Evolutionary conservation across 2,329 filamentous ascomycete genomes (phyloP).

Genomic region (Scleromitrula shiraiana): DNA sequence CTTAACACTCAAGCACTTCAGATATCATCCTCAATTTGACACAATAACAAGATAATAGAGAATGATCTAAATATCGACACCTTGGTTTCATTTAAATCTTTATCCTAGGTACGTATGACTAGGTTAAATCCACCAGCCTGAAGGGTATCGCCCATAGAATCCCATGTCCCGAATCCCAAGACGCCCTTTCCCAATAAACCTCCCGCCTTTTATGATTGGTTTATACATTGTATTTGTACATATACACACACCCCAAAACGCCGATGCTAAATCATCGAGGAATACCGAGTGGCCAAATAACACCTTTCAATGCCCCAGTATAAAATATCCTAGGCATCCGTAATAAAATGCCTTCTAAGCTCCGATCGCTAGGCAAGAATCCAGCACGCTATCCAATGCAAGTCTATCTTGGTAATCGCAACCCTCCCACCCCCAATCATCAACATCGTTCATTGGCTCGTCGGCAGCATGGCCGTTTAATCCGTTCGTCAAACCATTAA

Average conservation of each 20-base stretch:
- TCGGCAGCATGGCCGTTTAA: slow-evolving; percentile 39
- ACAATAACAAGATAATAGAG: background rate
- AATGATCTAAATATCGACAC: no score
- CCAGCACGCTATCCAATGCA: slow-evolving; percentile 46
- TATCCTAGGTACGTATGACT: no score
- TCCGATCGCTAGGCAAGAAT: slow-evolving; percentile 29
- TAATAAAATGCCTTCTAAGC: slow-evolving; percentile 13
- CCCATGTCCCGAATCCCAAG: slow-evolving; percentile 11
- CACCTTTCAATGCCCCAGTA: slow-evolving; percentile 14
- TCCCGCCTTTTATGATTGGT: slow-evolving; percentile 11
- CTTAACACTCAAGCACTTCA: background rate
- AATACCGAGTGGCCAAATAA: background rate
- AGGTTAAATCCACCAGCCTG: background rate
- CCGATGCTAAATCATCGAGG: slow-evolving; percentile 13
- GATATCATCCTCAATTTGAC: background rate
- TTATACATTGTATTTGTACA: slow-evolving; percentile 20
- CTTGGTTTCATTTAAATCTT: no score
- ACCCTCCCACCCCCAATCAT: slow-evolving; percentile 58
- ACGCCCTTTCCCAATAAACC: slow-evolving; percentile 12
- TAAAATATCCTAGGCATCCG: slow-evolving; percentile 17
- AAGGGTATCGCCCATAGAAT: slow-evolving; percentile 25
- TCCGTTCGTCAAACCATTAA: slow-evolving; percentile 29
- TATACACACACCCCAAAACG: slow-evolving; percentile 13
- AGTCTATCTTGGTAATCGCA: slow-evolving; percentile 43
- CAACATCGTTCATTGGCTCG: slow-evolving; percentile 44